Conservation (phyloP, 2,329 filamentous ascomycete species). For the Talaromyces sp. region DNA sequence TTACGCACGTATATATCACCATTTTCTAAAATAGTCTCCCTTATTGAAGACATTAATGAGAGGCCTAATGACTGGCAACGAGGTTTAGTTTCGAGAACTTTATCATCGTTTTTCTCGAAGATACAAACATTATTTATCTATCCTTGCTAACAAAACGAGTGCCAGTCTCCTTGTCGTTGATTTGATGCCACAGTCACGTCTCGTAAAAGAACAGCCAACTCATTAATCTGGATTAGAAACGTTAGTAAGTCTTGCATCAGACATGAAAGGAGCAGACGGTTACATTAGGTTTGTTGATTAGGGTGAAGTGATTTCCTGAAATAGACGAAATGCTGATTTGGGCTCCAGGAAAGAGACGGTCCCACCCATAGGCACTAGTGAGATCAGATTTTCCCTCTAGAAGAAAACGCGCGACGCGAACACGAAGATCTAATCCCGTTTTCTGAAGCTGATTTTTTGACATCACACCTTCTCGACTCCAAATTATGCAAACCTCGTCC, state of each 20-base stretch:
- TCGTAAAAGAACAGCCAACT: background rate
- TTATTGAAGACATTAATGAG: background rate
- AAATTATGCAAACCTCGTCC: conserved; percentile 15
- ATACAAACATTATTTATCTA: background rate
- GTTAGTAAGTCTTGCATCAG: background rate
- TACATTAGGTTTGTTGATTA: conserved; percentile 2
- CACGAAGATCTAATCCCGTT: conserved; percentile 19
- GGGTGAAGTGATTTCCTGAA: conserved; percentile 12
- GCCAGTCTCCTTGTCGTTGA: background rate
- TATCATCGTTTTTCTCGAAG: too few species aligned
- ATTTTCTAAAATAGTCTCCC: background rate
- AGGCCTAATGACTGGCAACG: background rate
- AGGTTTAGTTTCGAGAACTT: background rate
- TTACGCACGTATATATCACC: background rate
- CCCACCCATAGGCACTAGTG: background rate
- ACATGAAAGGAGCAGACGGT: background rate
- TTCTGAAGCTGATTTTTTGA: conserved; percentile 8
- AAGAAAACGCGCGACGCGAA: conserved; percentile 13
- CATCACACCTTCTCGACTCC: conserved; percentile 18
- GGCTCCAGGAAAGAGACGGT: background rate
- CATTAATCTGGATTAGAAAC: background rate
- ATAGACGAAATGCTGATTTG: conserved; percentile 27
- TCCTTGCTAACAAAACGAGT: background rate
- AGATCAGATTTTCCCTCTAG: background rate
- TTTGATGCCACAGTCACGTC: background rate